Percentiles rank a stretch among this genome's conserved stretches.
These are phyloP conservation scores for Physocladia obscura DNA, from an alignment of 192 early-diverging fungal genomes.

Conservation along the genomic window DNA sequence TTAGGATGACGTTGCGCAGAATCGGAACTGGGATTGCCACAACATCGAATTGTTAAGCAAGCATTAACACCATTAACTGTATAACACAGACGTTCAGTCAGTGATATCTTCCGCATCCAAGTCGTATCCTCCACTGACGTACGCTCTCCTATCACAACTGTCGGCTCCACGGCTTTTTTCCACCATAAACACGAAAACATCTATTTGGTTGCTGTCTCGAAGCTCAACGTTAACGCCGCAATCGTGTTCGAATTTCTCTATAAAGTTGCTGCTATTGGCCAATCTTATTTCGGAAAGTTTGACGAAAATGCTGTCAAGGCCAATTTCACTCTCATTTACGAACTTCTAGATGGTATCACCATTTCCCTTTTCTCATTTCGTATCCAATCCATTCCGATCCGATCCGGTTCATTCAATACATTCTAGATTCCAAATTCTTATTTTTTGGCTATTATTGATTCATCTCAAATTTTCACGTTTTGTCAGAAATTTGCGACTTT, in stretches of 20 bases:
- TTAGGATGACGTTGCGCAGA: no score
- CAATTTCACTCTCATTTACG: constrained; percentile 58
- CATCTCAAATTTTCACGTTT: not conserved
- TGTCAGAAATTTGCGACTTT: constrained; percentile 59
- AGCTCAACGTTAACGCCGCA: constrained; percentile 93
- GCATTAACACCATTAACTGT: not conserved
- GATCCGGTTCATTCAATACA: no score
- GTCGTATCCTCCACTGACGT: constrained; percentile 88
- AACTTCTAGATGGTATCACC: constrained; percentile 49
- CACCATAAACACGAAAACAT: constrained; percentile 97
- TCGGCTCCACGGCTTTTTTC: constrained; percentile 91
- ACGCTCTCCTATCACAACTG: constrained; percentile 80
- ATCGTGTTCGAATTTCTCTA: constrained; percentile 93
- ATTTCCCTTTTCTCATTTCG: not conserved
- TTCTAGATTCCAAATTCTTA: no score
- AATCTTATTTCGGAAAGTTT: constrained; percentile 82
- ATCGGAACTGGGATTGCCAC: no score
- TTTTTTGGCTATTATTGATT: not conserved
- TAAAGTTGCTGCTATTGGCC: constrained; percentile 77
- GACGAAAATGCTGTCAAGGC: constrained; percentile 68
- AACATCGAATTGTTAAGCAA: not conserved
- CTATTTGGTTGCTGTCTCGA: constrained; percentile 88
- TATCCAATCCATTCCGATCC: not conserved
- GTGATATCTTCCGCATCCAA: constrained; percentile 96
- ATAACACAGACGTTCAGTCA: constrained; percentile 75